Percentiles rank a stretch among this genome's conserved stretches.
Conservation (phyloP, 1,139 yeast species). For the Yamadazyma sp. region DNA sequence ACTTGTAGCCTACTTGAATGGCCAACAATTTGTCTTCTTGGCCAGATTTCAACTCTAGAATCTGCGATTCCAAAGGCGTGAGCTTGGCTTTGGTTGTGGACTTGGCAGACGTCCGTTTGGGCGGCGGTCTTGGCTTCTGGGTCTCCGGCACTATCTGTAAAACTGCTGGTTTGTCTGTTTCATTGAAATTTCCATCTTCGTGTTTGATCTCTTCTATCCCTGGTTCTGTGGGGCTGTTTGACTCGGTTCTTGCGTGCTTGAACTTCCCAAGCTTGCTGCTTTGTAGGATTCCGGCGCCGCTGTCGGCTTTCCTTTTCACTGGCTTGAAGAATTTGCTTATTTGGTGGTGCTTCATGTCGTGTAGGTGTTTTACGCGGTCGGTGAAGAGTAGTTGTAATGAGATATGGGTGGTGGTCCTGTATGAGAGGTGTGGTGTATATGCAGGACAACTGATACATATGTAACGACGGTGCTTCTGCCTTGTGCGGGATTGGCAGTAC, state of each 20-base stretch:
- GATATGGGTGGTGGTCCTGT: no score
- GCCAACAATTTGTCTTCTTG: conserved; percentile 71
- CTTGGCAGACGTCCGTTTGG: conserved; percentile 1
- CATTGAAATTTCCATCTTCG: not conserved
- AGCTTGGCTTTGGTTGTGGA: conserved; percentile 15
- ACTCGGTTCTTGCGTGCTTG: not conserved
- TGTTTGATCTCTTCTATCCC: not conserved
- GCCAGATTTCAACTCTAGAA: conserved; percentile 57
- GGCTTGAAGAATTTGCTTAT: conserved; percentile 29
- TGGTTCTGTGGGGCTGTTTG: not conserved
- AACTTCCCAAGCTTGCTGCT: conserved; percentile 1
- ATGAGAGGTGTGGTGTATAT: not conserved
- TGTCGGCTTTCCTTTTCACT: conserved; percentile 8
- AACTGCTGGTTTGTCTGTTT: not conserved
- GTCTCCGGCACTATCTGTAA: not conserved
- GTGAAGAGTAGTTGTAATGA: not conserved
- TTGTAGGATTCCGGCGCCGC: not conserved
- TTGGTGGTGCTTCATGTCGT: conserved; percentile 23
- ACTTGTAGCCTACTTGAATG: conserved; percentile 89
- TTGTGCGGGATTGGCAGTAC: no score
- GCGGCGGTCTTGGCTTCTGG: not conserved
- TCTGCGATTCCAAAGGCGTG: conserved; percentile 84
- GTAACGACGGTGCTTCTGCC: no score
- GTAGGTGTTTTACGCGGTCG: not conserved
- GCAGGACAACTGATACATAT: no score